Evolutionary conservation across 768 basidiomycete species (phyloP).

Genomic region (Arthromyces matolae): DNA sequence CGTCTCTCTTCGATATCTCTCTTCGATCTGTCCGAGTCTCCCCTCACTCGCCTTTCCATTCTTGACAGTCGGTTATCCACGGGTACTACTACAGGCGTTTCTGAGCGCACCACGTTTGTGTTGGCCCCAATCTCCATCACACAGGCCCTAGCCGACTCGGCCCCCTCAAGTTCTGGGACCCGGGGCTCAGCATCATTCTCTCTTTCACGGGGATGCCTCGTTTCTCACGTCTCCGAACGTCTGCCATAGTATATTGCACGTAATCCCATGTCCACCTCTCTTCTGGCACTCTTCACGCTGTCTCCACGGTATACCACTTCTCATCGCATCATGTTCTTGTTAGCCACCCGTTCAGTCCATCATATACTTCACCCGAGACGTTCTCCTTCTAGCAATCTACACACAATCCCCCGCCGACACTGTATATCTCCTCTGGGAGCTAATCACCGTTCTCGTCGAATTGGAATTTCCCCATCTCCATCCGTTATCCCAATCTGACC

Average conservation of each 20-base stretch:
- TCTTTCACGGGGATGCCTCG: background rate
- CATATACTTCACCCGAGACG: conserved; percentile 50
- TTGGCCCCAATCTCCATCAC: too few relatives aligned
- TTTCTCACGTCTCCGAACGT: background rate
- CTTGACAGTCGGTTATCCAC: too few relatives aligned
- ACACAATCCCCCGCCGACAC: conserved; percentile 43
- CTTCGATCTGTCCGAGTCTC: conserved; percentile 16
- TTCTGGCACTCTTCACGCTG: conserved; percentile 5
- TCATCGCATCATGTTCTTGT: conserved; percentile 1
- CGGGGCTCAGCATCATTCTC: background rate
- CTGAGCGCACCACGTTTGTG: too few relatives aligned
- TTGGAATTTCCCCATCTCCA: conserved; percentile 20
- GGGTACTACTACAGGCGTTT: too few relatives aligned
- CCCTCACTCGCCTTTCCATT: background rate
- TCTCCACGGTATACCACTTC: conserved; percentile 3
- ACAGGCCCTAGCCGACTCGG: too few relatives aligned
- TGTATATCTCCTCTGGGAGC: conserved; percentile 48
- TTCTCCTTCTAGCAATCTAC: conserved; percentile 59
- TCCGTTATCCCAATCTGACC: conserved; percentile 25
- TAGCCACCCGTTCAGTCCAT: conserved; percentile 11
- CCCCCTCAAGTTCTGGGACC: too few relatives aligned
- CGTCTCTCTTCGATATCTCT: too few relatives aligned
- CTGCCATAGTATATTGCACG: conserved; percentile 6
- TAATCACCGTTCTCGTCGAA: conserved; percentile 34
- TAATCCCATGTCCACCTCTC: conserved; percentile 8